Evolutionary conservation across 352 stramenopile species (phyloP).

Genomic region (Globisporangium spinosum): DNA sequence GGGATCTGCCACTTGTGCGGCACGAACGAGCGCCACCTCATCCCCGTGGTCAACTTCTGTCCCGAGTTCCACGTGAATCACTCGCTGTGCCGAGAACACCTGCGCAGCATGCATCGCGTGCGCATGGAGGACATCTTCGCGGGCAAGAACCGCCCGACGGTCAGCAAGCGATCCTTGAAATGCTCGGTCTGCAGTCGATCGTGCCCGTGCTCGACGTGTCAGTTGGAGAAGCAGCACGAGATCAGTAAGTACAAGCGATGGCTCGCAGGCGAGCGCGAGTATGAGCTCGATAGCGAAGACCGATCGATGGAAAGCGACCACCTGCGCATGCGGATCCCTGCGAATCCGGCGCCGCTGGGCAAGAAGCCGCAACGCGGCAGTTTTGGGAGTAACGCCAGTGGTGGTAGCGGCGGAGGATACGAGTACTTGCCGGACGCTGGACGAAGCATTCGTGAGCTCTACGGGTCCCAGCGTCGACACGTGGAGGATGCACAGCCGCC

Average conservation of each 20-base stretch:
- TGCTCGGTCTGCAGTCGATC: conserved; percentile 58
- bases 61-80: conserved; percentile 57
- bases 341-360: background rate
- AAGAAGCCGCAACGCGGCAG: conserved; percentile 11
- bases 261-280: conserved; percentile 20
- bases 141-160: conserved; percentile 58
- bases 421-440: conserved; percentile 6
- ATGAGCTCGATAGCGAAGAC: conserved; percentile 25
- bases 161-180: conserved; percentile 57
- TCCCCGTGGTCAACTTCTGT: conserved; percentile 78
- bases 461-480: background rate
- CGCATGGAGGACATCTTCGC: conserved; percentile 73
- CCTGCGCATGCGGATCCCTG: conserved; percentile 14
- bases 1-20: conserved; percentile 68
- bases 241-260: conserved; percentile 28
- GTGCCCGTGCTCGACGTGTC: conserved; percentile 61
- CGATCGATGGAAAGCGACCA: conserved; percentile 36
- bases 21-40: conserved; percentile 36
- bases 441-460: conserved; percentile 1
- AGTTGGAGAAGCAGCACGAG: conserved; percentile 29
- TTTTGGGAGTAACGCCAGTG: background rate
- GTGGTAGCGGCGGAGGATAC: background rate
- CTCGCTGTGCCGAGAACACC: conserved; percentile 69
- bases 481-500: background rate
- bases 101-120: conserved; percentile 68